Conservation (phyloP, 495 filamentous ascomycete genomes). For the Xylaria palmicola region DNA sequence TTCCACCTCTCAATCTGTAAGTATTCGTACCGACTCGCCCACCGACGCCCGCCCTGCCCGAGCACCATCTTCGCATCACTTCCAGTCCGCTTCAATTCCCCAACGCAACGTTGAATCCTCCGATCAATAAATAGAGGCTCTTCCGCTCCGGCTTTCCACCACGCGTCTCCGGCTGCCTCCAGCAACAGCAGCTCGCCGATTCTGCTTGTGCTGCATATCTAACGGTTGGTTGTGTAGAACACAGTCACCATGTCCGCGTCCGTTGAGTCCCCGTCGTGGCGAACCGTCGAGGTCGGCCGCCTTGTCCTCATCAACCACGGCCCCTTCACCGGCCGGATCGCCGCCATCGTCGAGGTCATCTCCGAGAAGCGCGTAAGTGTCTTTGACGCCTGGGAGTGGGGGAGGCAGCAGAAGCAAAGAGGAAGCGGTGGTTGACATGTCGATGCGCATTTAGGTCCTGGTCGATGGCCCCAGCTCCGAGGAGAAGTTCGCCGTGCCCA, state of each 20-base stretch:
- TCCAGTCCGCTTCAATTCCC: not conserved
- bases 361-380: slow-evolving; percentile 98
- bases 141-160: not conserved
- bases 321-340: slow-evolving; percentile 80
- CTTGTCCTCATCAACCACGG: slow-evolving; percentile 78
- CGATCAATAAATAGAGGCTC: slow-evolving; percentile 7
- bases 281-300: slow-evolving; percentile 95
- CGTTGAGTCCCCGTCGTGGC: slow-evolving; percentile 77
- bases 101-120: not conserved
- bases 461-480: slow-evolving; percentile 87
- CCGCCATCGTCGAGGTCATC: slow-evolving; percentile 96
- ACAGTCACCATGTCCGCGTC: slow-evolving; percentile 53
- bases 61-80: not conserved
- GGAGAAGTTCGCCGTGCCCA: slow-evolving; percentile 71
- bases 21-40: not conserved
- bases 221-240: slow-evolving; percentile 20
- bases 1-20: slow-evolving; percentile 18
- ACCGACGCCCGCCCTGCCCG: not conserved
- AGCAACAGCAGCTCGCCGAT: not conserved
- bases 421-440: slow-evolving; percentile 28
- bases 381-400: slow-evolving; percentile 10
- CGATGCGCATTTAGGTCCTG: slow-evolving; percentile 65
- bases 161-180: not conserved
- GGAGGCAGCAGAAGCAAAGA: slow-evolving; percentile 13
- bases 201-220: slow-evolving; percentile 4